Conservation (phyloP, 2,329 filamentous ascomycete species). For the Fusarium falciforme region DNA sequence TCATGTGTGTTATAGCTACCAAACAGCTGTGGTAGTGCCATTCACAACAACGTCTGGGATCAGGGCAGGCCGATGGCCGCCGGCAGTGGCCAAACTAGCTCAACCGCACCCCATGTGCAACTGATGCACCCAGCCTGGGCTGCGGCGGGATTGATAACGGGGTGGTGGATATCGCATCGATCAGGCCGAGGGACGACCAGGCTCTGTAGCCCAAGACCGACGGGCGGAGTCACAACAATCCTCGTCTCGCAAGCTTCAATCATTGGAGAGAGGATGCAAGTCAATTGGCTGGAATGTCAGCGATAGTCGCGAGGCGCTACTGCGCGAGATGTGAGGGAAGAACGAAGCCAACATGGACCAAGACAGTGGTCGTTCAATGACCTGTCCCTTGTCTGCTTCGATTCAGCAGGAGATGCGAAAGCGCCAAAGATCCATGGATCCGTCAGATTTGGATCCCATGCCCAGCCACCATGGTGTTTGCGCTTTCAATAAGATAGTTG, state of each 20-base stretch:
- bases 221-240: constrained; percentile 6
- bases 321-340: constrained; percentile 22
- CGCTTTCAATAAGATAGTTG: constrained; percentile 15
- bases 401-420: constrained; percentile 12
- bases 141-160: constrained; percentile 18
- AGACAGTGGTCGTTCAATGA: constrained; percentile 11
- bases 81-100: constrained; percentile 25
- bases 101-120: constrained; percentile 21
- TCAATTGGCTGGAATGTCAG: constrained; percentile 17
- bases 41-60: not conserved
- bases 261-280: constrained; percentile 4
- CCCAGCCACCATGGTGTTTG: constrained; percentile 18
- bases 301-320: constrained; percentile 18
- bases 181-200: constrained; percentile 19
- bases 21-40: constrained; percentile 12
- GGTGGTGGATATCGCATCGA: constrained; percentile 26
- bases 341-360: constrained; percentile 27
- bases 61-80: constrained; percentile 4
- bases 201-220: not conserved
- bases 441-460: constrained; percentile 22
- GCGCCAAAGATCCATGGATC: constrained; percentile 12
- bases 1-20: not conserved
- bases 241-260: constrained; percentile 2
- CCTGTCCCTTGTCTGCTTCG: constrained; percentile 24
- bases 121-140: constrained; percentile 12